Percentiles rank a stretch among this genome's conserved stretches.
phyloP scores from a whole-genome alignment of 805 yeast species.

The Starmerella khaoyaiensis region DNA sequence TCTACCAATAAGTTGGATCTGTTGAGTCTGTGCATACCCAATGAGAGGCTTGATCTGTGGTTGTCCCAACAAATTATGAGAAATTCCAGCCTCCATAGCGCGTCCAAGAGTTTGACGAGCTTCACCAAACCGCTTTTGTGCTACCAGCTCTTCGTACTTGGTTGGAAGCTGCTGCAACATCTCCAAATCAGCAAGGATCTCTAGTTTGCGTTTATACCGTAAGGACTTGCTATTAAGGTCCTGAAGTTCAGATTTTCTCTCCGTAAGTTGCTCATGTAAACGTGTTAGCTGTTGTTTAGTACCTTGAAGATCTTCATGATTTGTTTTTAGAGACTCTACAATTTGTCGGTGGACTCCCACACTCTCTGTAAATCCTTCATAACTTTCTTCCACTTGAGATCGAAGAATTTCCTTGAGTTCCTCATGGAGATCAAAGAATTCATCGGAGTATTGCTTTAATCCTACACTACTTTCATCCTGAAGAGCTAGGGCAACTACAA shows the following conservation, averaged over 20 bases:
- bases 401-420: constrained; percentile 47
- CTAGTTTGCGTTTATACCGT: constrained; percentile 55
- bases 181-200: constrained; percentile 54
- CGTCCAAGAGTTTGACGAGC: constrained; percentile 45
- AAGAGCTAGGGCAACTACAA: constrained; percentile 71
- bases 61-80: constrained; percentile 24
- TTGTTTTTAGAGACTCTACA: constrained; percentile 46
- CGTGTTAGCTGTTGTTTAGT: constrained; percentile 38
- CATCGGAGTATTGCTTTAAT: constrained; percentile 55
- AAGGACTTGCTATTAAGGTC: constrained; percentile 54
- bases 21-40: constrained; percentile 29
- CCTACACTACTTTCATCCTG: constrained; percentile 88
- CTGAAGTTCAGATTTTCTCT: constrained; percentile 42
- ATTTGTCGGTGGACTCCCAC: constrained; percentile 74
- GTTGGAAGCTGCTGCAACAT: constrained; percentile 46
- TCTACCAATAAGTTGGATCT: constrained; percentile 44
- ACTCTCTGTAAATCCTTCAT: constrained; percentile 67
- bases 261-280: constrained; percentile 39
- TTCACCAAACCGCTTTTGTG: constrained; percentile 54
- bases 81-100: constrained; percentile 30
- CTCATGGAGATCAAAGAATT: constrained; percentile 49
- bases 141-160: constrained; percentile 50
- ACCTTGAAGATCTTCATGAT: constrained; percentile 44
- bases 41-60: constrained; percentile 26
- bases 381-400: constrained; percentile 49